Conservation (phyloP, 2,329 filamentous ascomycete species). For the Botryotinia narcissicola region DNA sequence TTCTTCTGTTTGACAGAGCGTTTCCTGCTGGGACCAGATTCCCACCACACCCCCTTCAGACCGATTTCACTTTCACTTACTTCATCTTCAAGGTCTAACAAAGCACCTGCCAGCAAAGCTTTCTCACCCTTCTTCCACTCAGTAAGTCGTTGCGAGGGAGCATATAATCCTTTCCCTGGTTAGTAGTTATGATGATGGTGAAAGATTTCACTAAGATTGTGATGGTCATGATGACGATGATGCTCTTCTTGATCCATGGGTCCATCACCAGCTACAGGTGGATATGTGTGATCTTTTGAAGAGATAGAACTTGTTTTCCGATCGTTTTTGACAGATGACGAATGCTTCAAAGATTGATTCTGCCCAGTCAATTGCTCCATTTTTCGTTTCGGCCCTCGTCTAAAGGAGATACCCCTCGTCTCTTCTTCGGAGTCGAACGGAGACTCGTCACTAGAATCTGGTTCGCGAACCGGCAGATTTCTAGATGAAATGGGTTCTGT, state of each 20-base stretch:
- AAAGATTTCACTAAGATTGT: conserved; percentile 33
- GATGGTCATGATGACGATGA: conserved; percentile 35
- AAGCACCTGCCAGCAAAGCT: conserved; percentile 55
- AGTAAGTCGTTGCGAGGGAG: conserved; percentile 59
- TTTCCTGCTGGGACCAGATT: conserved; percentile 45
- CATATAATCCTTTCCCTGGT: conserved; percentile 55
- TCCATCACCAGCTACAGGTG: conserved; percentile 23
- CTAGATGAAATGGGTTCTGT: conserved; percentile 1
- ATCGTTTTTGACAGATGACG: conserved; percentile 12
- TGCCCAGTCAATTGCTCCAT: conserved; percentile 35
- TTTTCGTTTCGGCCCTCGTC: conserved; percentile 34
- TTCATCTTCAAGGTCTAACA: conserved; percentile 57
- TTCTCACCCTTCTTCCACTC: conserved; percentile 71
- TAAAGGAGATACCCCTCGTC: conserved; percentile 25
- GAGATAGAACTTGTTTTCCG: conserved; percentile 27
- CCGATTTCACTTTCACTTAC: conserved; percentile 46
- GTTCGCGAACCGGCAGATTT: not conserved
- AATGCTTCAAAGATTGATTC: conserved; percentile 22
- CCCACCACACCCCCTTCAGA: conserved; percentile 74
- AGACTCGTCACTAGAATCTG: conserved; percentile 6
- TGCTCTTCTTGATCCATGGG: conserved; percentile 1
- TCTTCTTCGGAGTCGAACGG: conserved; percentile 15
- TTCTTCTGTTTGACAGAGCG: conserved; percentile 42
- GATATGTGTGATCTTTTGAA: conserved; percentile 30
- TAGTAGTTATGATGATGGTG: conserved; percentile 35